Conservation (phyloP, 2,329 filamentous ascomycete species). For the Macrophomina tecta region DNA sequence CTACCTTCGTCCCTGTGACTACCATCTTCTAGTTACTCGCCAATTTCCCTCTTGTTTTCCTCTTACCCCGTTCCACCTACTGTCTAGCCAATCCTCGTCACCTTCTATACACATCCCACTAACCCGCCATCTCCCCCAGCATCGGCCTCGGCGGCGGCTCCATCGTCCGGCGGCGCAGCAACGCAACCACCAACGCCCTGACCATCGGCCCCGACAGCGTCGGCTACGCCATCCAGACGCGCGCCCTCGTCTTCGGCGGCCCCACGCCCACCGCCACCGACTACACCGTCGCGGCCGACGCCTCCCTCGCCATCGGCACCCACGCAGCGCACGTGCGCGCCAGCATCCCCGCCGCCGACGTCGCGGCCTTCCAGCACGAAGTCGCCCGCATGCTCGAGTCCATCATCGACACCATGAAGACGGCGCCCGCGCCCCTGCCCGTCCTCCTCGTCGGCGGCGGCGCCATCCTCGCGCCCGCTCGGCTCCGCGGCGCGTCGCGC, state of each 20-base stretch:
- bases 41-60: too few relatives aligned
- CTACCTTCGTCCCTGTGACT: not conserved
- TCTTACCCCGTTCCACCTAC: not conserved
- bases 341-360: constrained; percentile 31
- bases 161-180: constrained; percentile 34
- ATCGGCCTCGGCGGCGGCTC: constrained; percentile 65
- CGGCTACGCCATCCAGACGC: constrained; percentile 56
- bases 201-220: constrained; percentile 64
- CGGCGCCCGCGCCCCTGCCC: constrained; percentile 58
- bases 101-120: not conserved
- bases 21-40: too few relatives aligned
- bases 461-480: constrained; percentile 57
- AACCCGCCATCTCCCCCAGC: not conserved
- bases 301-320: constrained; percentile 36
- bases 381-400: constrained; percentile 58
- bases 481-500: constrained; percentile 57
- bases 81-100: not conserved
- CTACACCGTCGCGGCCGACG: constrained; percentile 49
- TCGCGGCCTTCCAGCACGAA: constrained; percentile 36
- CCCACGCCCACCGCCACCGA: constrained; percentile 60
- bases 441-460: constrained; percentile 66
- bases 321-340: not conserved
- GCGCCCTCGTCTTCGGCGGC: constrained; percentile 62
- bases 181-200: constrained; percentile 37
- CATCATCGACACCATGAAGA: constrained; percentile 63